These are phyloP conservation scores for Casuarina equisetifolia DNA, from an alignment of 306 rosid species.

Conservation along the genomic window DNA sequence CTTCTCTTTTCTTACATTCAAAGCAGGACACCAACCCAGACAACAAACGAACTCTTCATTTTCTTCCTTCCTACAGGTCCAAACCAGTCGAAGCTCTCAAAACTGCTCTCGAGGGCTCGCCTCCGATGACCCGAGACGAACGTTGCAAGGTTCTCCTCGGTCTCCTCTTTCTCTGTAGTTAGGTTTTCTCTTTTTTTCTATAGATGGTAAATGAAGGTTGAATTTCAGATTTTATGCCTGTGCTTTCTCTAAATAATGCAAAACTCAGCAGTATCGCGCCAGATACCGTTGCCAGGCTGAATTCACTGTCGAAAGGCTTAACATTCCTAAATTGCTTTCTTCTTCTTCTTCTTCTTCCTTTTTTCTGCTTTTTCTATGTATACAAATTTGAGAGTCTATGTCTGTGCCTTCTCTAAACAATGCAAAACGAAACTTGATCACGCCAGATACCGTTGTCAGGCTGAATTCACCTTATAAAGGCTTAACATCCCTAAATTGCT, in stretches of 20 bases:
- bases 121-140: constrained; percentile 80
- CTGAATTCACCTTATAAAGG: not conserved
- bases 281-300: not conserved
- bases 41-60: not conserved
- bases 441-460: not conserved
- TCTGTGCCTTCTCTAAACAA: not conserved
- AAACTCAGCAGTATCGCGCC: not conserved
- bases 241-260: not conserved
- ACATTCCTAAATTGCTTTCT: not conserved
- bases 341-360: too few species aligned
- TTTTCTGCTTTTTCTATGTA: too few species aligned
- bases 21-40: not conserved
- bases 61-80: constrained; percentile 44
- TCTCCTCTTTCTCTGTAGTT: not conserved
- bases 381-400: too few species aligned
- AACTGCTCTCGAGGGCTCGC: constrained; percentile 97
- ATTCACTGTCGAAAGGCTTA: not conserved
- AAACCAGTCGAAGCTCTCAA: constrained; percentile 87
- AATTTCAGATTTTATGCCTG: not conserved
- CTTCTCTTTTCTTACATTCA: constrained; percentile 1
- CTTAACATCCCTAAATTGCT: not conserved
- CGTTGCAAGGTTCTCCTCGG: constrained; percentile 75
- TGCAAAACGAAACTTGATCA: not conserved
- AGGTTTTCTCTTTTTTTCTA: constrained; percentile 4
- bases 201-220: too few species aligned